Conservation (phyloP, 1,284 basidiomycete genomes). For the Pseudozyma thailandica region DNA sequence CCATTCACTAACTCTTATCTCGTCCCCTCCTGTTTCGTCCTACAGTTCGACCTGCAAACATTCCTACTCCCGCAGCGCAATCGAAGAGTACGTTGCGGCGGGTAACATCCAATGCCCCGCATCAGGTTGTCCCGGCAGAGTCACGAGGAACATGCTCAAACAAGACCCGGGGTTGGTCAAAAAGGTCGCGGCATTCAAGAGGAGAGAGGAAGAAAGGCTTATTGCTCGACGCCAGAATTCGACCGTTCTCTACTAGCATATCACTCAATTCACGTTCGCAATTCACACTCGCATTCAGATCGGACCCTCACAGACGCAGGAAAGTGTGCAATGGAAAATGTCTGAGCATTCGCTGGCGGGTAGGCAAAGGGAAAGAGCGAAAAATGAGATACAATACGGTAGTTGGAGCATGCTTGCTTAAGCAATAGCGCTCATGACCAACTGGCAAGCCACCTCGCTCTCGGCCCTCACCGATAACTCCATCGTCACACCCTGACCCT, state of each 20-base stretch:
- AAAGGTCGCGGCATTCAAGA: constrained; percentile 45
- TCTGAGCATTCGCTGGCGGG: neutral
- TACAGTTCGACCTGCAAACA: constrained; percentile 34
- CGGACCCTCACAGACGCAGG: constrained; percentile 1
- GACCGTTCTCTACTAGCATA: constrained; percentile 26
- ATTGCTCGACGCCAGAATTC: constrained; percentile 35
- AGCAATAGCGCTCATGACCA: constrained; percentile 87
- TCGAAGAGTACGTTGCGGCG: constrained; percentile 26
- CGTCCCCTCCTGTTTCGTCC: neutral
- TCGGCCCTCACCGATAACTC: constrained; percentile 94
- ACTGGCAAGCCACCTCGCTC: constrained; percentile 82
- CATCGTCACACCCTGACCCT: constrained; percentile 91
- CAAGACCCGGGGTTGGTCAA: constrained; percentile 26
- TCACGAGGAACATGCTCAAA: constrained; percentile 22
- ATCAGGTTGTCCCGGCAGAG: constrained; percentile 14
- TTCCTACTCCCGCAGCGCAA: constrained; percentile 34
- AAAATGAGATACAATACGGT: neutral
- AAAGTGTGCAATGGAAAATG: neutral
- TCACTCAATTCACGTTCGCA: neutral
- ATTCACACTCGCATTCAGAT: too few species aligned
- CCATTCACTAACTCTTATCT: neutral
- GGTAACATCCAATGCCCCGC: constrained; percentile 47
- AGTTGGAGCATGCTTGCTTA: constrained; percentile 11
- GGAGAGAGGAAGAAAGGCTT: constrained; percentile 37
- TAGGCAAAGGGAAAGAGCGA: neutral